Evolutionary conservation across 305 asterid species (phyloP).

Genomic region (Fraxinus angustifolia): DNA sequence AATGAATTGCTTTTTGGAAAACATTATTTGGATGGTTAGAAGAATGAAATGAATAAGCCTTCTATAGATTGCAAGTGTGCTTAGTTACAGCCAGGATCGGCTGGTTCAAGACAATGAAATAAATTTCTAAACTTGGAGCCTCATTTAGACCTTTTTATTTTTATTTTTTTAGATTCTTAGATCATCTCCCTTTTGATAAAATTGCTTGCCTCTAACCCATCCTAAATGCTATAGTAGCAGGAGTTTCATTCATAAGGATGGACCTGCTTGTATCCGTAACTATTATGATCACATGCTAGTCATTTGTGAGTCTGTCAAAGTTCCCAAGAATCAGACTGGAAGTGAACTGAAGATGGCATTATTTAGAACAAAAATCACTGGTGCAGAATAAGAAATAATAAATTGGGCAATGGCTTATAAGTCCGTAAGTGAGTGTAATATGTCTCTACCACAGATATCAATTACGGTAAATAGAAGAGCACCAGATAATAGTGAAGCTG

Average conservation of each 20-base stretch:
- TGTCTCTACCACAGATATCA: neutral
- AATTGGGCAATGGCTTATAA: neutral
- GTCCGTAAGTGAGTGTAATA: neutral
- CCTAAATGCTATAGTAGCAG: neutral
- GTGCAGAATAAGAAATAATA: neutral
- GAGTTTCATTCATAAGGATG: neutral
- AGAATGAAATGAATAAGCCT: neutral
- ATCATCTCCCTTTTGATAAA: neutral
- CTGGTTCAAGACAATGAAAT: neutral
- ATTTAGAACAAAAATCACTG: neutral
- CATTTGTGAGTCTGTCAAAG: neutral
- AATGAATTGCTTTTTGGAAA: neutral
- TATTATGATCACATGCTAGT: neutral
- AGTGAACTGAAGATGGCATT: neutral
- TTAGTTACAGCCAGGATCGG: neutral
- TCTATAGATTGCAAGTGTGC: neutral
- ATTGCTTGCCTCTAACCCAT: neutral
- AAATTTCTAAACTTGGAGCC: neutral
- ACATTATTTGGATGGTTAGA: neutral
- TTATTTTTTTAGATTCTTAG: neutral
- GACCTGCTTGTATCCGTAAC: neutral
- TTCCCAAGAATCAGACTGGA: neutral
- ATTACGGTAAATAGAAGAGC: neutral
- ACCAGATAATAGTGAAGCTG: neutral
- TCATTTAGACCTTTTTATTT: neutral